A percentile compares a stretch with the other conserved stretches of the same genome.
These are phyloP conservation scores for Claviceps digitariae DNA, from an alignment of 2,329 filamentous ascomycete species.

Conservation along the genomic window DNA sequence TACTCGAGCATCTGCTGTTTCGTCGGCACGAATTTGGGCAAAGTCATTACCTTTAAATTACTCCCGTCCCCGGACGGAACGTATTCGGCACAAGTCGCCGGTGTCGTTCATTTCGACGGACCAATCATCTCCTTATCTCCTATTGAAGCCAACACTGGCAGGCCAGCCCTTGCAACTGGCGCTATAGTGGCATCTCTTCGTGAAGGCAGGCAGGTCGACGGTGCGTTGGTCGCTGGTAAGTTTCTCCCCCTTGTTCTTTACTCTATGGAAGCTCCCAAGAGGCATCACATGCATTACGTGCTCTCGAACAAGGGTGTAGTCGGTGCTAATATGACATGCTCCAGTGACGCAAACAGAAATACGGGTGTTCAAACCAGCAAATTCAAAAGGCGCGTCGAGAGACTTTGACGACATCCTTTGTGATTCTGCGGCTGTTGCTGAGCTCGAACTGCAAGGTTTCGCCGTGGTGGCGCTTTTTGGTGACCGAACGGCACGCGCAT, in stretches of 20 bases:
- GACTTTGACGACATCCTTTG: constrained; percentile 75
- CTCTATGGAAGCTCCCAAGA: neutral
- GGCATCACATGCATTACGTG: neutral
- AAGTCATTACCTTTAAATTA: constrained; percentile 80
- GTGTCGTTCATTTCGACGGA: constrained; percentile 52
- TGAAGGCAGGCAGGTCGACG: constrained; percentile 61
- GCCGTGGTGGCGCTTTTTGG: constrained; percentile 77
- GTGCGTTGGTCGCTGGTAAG: constrained; percentile 63
- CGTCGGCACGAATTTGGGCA: constrained; percentile 75
- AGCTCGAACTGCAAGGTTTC: constrained; percentile 60
- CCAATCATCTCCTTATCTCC: constrained; percentile 64
- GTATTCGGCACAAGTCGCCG: constrained; percentile 61
- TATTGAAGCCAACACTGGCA: constrained; percentile 65
- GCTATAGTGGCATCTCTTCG: constrained; percentile 62
- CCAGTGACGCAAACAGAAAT: constrained; percentile 56
- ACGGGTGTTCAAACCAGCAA: constrained; percentile 78
- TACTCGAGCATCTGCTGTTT: constrained; percentile 93
- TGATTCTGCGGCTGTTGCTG: constrained; percentile 64
- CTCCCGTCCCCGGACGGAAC: constrained; percentile 54
- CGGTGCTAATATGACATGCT: neutral
- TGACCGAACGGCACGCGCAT: constrained; percentile 67
- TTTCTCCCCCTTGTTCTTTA: constrained; percentile 4
- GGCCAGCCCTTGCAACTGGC: constrained; percentile 62
- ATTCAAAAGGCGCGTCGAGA: constrained; percentile 81
- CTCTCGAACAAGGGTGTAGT: neutral